phyloP scores from a whole-genome alignment of 176 grass and related monocot genomes.

The Cymbopogon citratus region DNA sequence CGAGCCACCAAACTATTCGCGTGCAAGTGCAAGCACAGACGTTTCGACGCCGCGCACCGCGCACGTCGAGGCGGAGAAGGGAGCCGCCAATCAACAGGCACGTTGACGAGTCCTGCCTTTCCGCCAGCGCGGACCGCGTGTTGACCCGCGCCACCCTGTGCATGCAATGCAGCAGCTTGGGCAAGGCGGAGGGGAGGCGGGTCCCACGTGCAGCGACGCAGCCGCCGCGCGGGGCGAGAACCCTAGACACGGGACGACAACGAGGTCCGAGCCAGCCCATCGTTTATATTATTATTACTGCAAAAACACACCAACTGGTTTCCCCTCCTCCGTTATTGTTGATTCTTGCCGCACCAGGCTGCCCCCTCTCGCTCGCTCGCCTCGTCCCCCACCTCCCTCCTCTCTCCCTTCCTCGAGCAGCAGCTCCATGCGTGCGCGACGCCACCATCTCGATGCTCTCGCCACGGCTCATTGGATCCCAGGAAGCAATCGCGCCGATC shows the following conservation, averaged over 20 bases:
- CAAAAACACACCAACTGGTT: background rate
- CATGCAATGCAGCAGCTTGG: background rate
- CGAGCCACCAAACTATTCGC: background rate
- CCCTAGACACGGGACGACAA: conserved; percentile 2
- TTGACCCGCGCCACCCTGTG: background rate
- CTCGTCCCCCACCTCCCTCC: too few relatives aligned
- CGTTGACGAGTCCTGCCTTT: background rate
- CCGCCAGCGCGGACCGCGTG: background rate
- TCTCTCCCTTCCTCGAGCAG: background rate
- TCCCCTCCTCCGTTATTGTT: background rate
- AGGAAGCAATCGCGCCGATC: background rate
- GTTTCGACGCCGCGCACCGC: background rate
- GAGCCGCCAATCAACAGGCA: background rate
- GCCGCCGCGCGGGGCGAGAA: conserved; percentile 26
- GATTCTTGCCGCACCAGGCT: conserved; percentile 4
- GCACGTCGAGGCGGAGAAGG: background rate
- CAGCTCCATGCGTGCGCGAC: conserved; percentile 2
- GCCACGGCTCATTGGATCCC: conserved; percentile 19
- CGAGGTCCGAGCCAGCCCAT: background rate
- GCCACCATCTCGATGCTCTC: background rate
- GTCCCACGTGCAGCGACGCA: conserved; percentile 26
- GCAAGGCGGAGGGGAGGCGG: background rate
- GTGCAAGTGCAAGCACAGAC: background rate
- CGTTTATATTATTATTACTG: background rate
- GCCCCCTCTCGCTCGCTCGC: background rate